These are phyloP conservation scores for Lasiosphaeris hirsuta DNA, from an alignment of 495 filamentous ascomycete species.

Conservation along the genomic window DNA sequence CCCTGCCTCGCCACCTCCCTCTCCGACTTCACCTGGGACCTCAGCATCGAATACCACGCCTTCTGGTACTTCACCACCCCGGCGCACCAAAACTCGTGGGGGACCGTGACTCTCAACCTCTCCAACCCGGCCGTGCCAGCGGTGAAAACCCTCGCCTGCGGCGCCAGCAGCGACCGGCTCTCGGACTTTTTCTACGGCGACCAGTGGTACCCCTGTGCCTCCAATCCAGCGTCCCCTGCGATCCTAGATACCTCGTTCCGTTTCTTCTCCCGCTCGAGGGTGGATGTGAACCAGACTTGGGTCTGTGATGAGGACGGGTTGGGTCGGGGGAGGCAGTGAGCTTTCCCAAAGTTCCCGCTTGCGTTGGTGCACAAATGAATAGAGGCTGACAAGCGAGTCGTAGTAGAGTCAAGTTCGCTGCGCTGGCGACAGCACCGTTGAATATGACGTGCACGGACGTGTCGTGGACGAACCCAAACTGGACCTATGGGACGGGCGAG, in stretches of 20 bases:
- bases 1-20: constrained; percentile 24
- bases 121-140: constrained; percentile 36
- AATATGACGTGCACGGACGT: constrained; percentile 34
- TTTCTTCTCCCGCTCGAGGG: constrained; percentile 28
- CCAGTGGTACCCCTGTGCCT: constrained; percentile 34
- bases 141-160: constrained; percentile 33
- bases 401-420: constrained; percentile 34
- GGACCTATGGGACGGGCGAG: constrained; percentile 31
- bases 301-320: constrained; percentile 29
- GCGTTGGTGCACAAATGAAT: too few relatives aligned
- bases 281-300: constrained; percentile 45
- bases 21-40: constrained; percentile 32
- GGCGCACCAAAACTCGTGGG: constrained; percentile 43
- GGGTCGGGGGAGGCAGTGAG: background rate
- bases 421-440: constrained; percentile 28
- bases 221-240: background rate
- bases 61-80: constrained; percentile 42
- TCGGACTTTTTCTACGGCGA: constrained; percentile 46
- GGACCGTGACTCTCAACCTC: constrained; percentile 42
- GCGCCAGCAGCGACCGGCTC: constrained; percentile 38
- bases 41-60: constrained; percentile 39
- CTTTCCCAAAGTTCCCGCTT: too few relatives aligned
- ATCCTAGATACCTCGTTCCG: constrained; percentile 29
- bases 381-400: background rate
- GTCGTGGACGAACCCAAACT: constrained; percentile 38